These are phyloP conservation scores for Crucihimalaya himalaica DNA, from an alignment of 345 rosid species.

Conservation along the genomic window DNA sequence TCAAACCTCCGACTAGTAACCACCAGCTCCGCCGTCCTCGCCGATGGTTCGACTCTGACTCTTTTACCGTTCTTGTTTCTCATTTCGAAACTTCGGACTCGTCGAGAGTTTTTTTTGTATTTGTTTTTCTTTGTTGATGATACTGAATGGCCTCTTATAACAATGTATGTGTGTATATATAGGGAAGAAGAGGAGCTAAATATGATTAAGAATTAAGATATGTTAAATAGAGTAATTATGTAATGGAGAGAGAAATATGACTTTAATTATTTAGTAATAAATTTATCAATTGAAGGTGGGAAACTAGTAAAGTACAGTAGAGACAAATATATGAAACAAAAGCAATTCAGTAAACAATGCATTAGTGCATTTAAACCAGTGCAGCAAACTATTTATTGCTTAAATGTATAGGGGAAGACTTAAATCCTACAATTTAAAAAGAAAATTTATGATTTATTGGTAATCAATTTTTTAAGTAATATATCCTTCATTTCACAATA, in stretches of 20 bases:
- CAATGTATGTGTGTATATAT: constrained; percentile 10
- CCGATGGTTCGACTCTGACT: background rate
- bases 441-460: background rate
- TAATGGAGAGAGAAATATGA: constrained; percentile 11
- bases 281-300: background rate
- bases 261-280: background rate
- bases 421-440: background rate
- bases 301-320: constrained; percentile 8
- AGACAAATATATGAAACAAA: constrained; percentile 38
- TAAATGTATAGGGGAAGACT: constrained; percentile 8
- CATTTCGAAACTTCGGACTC: constrained; percentile 26
- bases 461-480: background rate
- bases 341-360: constrained; percentile 23
- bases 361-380: constrained; percentile 10
- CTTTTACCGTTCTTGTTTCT: constrained; percentile 30
- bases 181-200: constrained; percentile 10
- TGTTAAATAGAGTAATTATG: constrained; percentile 24
- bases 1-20: constrained; percentile 1
- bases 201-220: constrained; percentile 7
- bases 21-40: background rate
- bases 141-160: constrained; percentile 5
- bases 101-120: background rate
- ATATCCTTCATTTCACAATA: background rate
- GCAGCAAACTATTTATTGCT: constrained; percentile 25
- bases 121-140: constrained; percentile 15